Percentiles rank a stretch among this genome's conserved stretches.
Conservation (phyloP, 1,139 yeast genomes). For the Kodamaea sp. region DNA sequence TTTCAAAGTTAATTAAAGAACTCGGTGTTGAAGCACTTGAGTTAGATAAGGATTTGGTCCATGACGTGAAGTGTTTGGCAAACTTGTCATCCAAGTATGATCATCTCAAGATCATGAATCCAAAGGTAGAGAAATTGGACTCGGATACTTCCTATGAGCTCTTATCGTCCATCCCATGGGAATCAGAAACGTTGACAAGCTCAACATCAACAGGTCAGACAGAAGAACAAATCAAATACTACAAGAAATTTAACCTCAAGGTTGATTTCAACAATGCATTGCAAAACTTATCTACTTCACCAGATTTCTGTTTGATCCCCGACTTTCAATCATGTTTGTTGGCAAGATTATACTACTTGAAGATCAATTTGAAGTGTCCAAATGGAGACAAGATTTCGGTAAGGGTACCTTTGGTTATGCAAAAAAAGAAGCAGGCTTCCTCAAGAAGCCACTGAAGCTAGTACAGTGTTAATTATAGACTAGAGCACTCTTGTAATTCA, state of each 20-base stretch:
- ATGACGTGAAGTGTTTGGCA: constrained; percentile 37
- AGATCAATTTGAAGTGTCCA: constrained; percentile 30
- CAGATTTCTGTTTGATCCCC: constrained; percentile 37
- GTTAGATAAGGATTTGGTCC: constrained; percentile 26
- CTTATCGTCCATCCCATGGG: constrained; percentile 24
- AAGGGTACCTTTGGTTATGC: constrained; percentile 35
- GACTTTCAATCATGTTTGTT: constrained; percentile 40
- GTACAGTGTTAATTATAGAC: too few species aligned
- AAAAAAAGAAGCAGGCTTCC: constrained; percentile 11
- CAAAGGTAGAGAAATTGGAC: constrained; percentile 10
- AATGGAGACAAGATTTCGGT: constrained; percentile 29
- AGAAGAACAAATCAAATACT: constrained; percentile 20
- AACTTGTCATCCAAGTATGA: constrained; percentile 31
- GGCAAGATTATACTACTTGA: constrained; percentile 37
- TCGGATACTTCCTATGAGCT: constrained; percentile 5
- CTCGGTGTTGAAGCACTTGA: constrained; percentile 26
- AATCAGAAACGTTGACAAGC: constrained; percentile 17
- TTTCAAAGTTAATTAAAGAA: constrained; percentile 28
- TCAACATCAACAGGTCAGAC: constrained; percentile 12
- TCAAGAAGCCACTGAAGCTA: too few species aligned
- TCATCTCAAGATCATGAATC: constrained; percentile 20
- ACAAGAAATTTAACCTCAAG: constrained; percentile 23
- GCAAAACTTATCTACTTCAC: constrained; percentile 7
- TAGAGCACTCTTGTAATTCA: too few species aligned
- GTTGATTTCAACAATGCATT: constrained; percentile 23